Percentiles rank a stretch among this genome's conserved stretches.
phyloP scores from a whole-genome alignment of 2,329 filamentous ascomycete species.

The Fusarium annulatum region DNA sequence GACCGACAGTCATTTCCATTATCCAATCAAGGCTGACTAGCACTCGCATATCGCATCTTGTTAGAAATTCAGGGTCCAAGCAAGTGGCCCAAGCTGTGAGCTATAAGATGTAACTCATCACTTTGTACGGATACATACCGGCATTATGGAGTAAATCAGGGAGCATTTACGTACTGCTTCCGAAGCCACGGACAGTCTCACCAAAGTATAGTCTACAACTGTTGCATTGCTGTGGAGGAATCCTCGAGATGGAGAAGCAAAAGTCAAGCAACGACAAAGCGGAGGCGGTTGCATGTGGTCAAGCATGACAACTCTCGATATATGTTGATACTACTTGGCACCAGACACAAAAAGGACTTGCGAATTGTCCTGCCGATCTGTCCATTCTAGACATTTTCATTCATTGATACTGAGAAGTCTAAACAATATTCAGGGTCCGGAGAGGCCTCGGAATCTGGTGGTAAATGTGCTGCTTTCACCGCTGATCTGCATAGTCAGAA shows the following conservation, averaged over 20 bases:
- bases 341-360: neutral
- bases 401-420: neutral
- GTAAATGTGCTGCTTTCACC: conserved; percentile 6
- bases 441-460: neutral
- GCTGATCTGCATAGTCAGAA: neutral
- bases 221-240: neutral
- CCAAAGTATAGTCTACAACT: neutral
- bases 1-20: conserved; percentile 8
- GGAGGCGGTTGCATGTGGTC: neutral
- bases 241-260: neutral
- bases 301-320: neutral
- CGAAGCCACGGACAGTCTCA: conserved; percentile 1
- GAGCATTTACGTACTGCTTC: conserved; percentile 19
- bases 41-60: conserved; percentile 25
- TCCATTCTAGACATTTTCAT: neutral
- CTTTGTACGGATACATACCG: neutral
- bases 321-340: neutral
- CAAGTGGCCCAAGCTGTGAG: conserved; percentile 31
- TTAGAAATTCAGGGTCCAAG: conserved; percentile 34
- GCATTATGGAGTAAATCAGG: neutral
- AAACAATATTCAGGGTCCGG: neutral
- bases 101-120: conserved; percentile 19
- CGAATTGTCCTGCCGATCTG: neutral
- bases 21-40: conserved; percentile 8
- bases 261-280: neutral